These are phyloP conservation scores for Penicillium frequentans DNA, from an alignment of 2,329 filamentous ascomycete genomes.

Conservation along the genomic window DNA sequence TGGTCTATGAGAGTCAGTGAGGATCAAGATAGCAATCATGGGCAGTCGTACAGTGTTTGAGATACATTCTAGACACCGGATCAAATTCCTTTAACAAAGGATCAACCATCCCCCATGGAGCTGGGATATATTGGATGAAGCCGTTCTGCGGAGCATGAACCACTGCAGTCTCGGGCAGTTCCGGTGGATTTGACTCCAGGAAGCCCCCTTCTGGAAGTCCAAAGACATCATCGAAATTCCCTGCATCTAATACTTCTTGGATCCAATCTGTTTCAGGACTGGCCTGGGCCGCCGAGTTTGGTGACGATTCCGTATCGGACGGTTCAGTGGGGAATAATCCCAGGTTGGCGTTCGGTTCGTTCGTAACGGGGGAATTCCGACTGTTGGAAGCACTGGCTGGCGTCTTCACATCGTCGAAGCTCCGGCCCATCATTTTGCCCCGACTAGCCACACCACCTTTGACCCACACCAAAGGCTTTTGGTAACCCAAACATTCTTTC, in stretches of 20 bases:
- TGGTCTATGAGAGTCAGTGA: slow-evolving; percentile 27
- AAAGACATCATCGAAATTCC: not conserved
- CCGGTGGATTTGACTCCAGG: not conserved
- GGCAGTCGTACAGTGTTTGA: slow-evolving; percentile 43
- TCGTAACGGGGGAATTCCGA: not conserved
- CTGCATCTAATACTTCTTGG: slow-evolving; percentile 7
- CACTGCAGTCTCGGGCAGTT: slow-evolving; percentile 12
- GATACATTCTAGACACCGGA: slow-evolving; percentile 46
- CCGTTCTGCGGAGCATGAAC: slow-evolving; percentile 14
- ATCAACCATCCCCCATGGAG: slow-evolving; percentile 46
- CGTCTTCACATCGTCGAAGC: slow-evolving; percentile 43
- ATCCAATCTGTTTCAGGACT: slow-evolving; percentile 20
- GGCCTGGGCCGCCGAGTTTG: slow-evolving; percentile 14
- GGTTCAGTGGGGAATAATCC: slow-evolving; percentile 11
- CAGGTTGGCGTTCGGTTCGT: slow-evolving; percentile 1
- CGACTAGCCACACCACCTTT: slow-evolving; percentile 46
- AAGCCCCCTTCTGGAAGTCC: not conserved
- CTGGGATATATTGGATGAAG: slow-evolving; percentile 23
- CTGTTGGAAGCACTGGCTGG: slow-evolving; percentile 1
- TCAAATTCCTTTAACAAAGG: slow-evolving; percentile 49
- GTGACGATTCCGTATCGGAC: slow-evolving; percentile 12
- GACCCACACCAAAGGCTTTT: slow-evolving; percentile 45
- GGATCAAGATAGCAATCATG: slow-evolving; percentile 14
- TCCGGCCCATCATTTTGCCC: slow-evolving; percentile 54
- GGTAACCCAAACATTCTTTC: slow-evolving; percentile 46